These are phyloP conservation scores for Coniochaeta hoffmannii DNA, from an alignment of 2,329 filamentous ascomycete species.

Conservation along the genomic window DNA sequence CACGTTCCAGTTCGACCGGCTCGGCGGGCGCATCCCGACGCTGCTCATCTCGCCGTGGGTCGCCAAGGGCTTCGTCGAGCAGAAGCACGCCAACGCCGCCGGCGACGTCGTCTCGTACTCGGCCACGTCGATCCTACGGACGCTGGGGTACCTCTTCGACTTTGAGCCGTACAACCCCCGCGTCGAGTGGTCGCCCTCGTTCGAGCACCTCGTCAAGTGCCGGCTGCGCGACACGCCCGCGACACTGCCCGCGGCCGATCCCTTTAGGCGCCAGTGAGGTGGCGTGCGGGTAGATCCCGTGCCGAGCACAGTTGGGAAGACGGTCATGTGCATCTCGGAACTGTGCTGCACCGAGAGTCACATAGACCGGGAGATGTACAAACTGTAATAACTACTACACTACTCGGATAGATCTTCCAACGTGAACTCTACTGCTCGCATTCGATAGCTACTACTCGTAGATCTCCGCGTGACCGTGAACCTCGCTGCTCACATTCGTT, in stretches of 20 bases:
- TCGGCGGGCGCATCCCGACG: slow-evolving; percentile 35
- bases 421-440: too few species aligned
- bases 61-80: slow-evolving; percentile 29
- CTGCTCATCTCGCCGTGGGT: slow-evolving; percentile 36
- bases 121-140: slow-evolving; percentile 34
- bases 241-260: neutral
- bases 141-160: slow-evolving; percentile 33
- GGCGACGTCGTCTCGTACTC: slow-evolving; percentile 29
- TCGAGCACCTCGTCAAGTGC: slow-evolving; percentile 17
- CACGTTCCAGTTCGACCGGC: slow-evolving; percentile 30
- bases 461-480: too few species aligned
- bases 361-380: too few species aligned
- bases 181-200: slow-evolving; percentile 28
- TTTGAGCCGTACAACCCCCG: slow-evolving; percentile 28
- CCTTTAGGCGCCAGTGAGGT: too few species aligned
- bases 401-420: too few species aligned
- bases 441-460: too few species aligned
- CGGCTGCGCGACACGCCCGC: neutral
- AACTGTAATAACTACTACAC: too few species aligned
- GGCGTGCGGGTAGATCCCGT: too few species aligned
- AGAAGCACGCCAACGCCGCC: slow-evolving; percentile 23
- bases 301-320: too few species aligned
- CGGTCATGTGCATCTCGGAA: too few species aligned
- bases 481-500: too few species aligned
- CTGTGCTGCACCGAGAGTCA: too few species aligned